Evolutionary conservation across 129 eudicot genomes (phyloP), one percentile per base, ranked within the genome.

Genomic region (Arctium lappa): DNA sequence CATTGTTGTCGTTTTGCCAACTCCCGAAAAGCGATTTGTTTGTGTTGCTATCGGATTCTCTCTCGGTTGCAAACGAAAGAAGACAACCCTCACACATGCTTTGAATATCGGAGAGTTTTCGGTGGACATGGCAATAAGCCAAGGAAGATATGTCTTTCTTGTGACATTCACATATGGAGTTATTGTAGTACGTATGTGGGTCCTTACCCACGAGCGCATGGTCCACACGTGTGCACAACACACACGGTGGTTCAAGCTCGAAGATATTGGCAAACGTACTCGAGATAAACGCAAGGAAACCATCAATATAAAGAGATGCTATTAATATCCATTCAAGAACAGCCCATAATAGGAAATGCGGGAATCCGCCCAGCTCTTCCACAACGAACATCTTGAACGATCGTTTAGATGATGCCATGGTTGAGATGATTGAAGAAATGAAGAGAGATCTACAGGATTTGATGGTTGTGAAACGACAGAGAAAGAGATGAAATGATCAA

Each of bases 61-160:
- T 91, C 84, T 90, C 94, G 0, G 92, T 82, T 32, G 98, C 92
- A 81, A 93, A 93, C 1, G 98, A 90, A 27, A 93, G 93, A 39
- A 93, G 98, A 80, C 99, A 93, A 2, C 94, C 94, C 22, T 91
- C 95, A 31, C 99, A 93, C 99, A 96, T 91, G 86, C 50, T 86
- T 15, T 90, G 88, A 7, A 93, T 88, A 63, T 93, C 91, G 0
- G 98, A 88, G 31, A 96, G 90, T 70, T 89, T 93, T 72, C 91
- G 84, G 46, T 93, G 99, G 65, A 89, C 91, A 76, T 89, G 90
- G 80, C 99, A 96, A 84, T 85, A 96, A 4, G 99, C 99, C 46
- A 96, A 91, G 50, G 94, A 85, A 4, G 99, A 96, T 8, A 96
- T 86, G 74, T 92, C 91, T 82, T 85, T 91, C 86, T 91, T 91